phyloP scores from a whole-genome alignment of 2,329 filamentous ascomycete genomes.

The Fusarium sp. region DNA sequence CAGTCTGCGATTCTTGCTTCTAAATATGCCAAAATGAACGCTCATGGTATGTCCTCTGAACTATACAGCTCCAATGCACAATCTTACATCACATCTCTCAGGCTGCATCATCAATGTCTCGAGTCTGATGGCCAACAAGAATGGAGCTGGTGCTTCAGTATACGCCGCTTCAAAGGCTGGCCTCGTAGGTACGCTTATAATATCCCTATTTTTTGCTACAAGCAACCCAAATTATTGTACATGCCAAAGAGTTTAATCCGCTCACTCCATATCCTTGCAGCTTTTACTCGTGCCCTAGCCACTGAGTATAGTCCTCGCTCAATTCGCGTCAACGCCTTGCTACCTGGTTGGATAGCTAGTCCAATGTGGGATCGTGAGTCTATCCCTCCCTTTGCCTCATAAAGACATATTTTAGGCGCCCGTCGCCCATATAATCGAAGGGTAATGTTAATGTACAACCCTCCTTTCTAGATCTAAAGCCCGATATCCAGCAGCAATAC shows the following conservation, averaged over 20 bases:
- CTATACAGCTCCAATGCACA: neutral
- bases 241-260: slow-evolving; percentile 23
- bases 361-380: slow-evolving; percentile 78
- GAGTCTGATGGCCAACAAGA: slow-evolving; percentile 77
- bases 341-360: slow-evolving; percentile 86
- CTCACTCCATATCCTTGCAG: slow-evolving; percentile 53
- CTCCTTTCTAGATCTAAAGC: slow-evolving; percentile 51
- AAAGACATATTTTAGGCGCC: slow-evolving; percentile 15
- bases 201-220: slow-evolving; percentile 30
- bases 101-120: slow-evolving; percentile 85
- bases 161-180: slow-evolving; percentile 87
- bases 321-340: slow-evolving; percentile 81
- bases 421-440: slow-evolving; percentile 26
- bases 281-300: slow-evolving; percentile 74
- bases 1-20: slow-evolving; percentile 72
- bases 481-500: slow-evolving; percentile 52
- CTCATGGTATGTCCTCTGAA: slow-evolving; percentile 46
- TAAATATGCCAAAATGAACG: slow-evolving; percentile 55
- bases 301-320: slow-evolving; percentile 68
- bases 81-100: slow-evolving; percentile 39
- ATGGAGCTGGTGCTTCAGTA: slow-evolving; percentile 75
- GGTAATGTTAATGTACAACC: slow-evolving; percentile 55
- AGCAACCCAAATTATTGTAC: slow-evolving; percentile 39
- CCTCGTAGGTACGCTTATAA: slow-evolving; percentile 67
- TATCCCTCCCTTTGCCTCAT: slow-evolving; percentile 29